Evolutionary conservation across 805 yeast genomes (phyloP).

Genomic region (Phaffomyces opuntiae): DNA sequence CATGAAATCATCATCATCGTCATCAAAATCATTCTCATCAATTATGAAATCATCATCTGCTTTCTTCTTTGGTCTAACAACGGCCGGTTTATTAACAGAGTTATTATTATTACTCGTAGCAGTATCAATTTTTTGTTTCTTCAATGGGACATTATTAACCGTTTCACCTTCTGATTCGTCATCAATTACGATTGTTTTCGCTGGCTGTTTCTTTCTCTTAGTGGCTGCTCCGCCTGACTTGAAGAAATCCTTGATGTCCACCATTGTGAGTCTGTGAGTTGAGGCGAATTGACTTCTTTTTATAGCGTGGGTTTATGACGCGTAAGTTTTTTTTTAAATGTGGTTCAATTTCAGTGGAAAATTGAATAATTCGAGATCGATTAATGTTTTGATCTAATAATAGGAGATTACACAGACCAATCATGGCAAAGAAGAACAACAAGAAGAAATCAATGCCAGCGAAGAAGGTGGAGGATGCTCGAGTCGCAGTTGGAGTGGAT

Average conservation of each 20-base stretch:
- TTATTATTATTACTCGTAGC: no score
- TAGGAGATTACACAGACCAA: not conserved
- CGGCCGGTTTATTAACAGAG: not conserved
- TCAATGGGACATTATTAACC: constrained; percentile 7
- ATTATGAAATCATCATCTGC: constrained; percentile 22
- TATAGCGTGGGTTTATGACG: not conserved
- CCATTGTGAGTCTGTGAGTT: constrained; percentile 14
- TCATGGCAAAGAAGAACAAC: constrained; percentile 19
- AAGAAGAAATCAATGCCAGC: constrained; percentile 2
- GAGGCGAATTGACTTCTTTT: no score
- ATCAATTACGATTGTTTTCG: constrained; percentile 13
- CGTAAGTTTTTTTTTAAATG: not conserved
- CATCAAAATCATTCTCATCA: constrained; percentile 15
- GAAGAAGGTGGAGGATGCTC: not conserved
- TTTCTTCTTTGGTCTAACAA: no score
- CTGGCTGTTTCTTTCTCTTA: constrained; percentile 9
- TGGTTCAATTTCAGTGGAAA: no score
- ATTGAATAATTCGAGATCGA: no score
- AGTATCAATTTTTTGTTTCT: constrained; percentile 5
- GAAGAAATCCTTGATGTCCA: constrained; percentile 34
- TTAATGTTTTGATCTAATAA: no score
- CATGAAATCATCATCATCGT: not conserved
- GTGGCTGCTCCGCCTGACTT: not conserved
- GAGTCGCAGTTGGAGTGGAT: no score
- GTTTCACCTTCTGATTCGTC: constrained; percentile 24